Conservation (phyloP, 1,139 yeast species). For the Geotrichum restrictum region DNA sequence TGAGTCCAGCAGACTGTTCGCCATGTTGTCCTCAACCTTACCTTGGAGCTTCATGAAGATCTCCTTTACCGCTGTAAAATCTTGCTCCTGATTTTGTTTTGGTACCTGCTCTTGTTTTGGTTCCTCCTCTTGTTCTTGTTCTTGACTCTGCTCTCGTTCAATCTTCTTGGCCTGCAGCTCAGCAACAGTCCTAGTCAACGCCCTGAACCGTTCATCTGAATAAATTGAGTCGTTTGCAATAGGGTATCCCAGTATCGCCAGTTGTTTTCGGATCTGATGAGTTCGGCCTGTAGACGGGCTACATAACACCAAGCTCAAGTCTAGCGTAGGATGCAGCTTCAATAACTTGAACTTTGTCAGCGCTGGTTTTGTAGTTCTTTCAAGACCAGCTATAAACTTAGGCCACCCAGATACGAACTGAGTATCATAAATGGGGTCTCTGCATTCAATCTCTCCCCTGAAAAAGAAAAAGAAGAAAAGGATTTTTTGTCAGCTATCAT, state of each 20-base stretch:
- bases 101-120: not conserved
- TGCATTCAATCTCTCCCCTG: constrained; percentile 6
- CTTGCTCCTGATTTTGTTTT: not conserved
- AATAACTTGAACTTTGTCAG: constrained; percentile 43
- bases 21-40: not conserved
- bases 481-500: too few relatives aligned
- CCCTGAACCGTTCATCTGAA: constrained; percentile 9
- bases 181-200: not conserved
- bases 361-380: constrained; percentile 37
- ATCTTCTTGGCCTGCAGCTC: not conserved
- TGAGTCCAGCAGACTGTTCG: not conserved
- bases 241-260: constrained; percentile 61
- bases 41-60: not conserved
- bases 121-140: not conserved
- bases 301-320: constrained; percentile 56
- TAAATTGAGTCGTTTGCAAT: constrained; percentile 67
- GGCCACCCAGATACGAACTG: constrained; percentile 15
- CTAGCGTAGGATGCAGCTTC: constrained; percentile 39
- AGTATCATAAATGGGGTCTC: constrained; percentile 18
- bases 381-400: not conserved
- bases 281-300: constrained; percentile 70
- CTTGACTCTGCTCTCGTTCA: too few relatives aligned
- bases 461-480: too few relatives aligned
- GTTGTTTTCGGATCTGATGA: constrained; percentile 74
- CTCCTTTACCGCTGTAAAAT: not conserved